These are phyloP conservation scores for Cephaloascus fragrans DNA, from an alignment of 805 yeast genomes.

Conservation along the genomic window DNA sequence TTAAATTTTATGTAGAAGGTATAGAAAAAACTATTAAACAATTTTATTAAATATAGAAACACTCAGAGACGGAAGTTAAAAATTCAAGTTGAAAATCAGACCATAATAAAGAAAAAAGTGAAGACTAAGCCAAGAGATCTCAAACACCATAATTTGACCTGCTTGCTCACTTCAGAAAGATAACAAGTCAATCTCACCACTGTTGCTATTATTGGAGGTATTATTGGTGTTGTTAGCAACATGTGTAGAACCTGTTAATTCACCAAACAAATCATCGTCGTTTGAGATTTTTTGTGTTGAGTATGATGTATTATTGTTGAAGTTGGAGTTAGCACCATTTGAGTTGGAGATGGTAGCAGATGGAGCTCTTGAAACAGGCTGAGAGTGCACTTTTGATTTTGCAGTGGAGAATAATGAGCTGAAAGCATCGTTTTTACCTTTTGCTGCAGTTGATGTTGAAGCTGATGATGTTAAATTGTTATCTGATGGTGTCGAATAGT, in stretches of 20 bases:
- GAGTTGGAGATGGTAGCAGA: neutral
- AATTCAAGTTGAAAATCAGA: too few species aligned
- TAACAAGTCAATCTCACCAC: slow-evolving; percentile 39
- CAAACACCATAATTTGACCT: too few species aligned
- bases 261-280: slow-evolving; percentile 14
- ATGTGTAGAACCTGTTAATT: slow-evolving; percentile 11
- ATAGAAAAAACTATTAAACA: too few species aligned
- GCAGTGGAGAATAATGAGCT: slow-evolving; percentile 63
- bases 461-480: slow-evolving; percentile 3
- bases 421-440: slow-evolving; percentile 52
- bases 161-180: too few species aligned
- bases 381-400: slow-evolving; percentile 28
- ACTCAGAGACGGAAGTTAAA: too few species aligned
- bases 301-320: too few species aligned
- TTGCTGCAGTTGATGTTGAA: slow-evolving; percentile 1
- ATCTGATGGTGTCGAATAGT: slow-evolving; percentile 6
- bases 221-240: slow-evolving; percentile 5
- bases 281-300: neutral
- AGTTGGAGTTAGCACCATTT: neutral
- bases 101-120: too few species aligned
- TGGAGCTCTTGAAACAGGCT: slow-evolving; percentile 1
- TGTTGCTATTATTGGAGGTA: slow-evolving; percentile 7
- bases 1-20: too few species aligned
- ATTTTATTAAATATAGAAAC: too few species aligned
- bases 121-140: too few species aligned